phyloP scores from a whole-genome alignment of 805 yeast genomes.

The Ogataea angusta region DNA sequence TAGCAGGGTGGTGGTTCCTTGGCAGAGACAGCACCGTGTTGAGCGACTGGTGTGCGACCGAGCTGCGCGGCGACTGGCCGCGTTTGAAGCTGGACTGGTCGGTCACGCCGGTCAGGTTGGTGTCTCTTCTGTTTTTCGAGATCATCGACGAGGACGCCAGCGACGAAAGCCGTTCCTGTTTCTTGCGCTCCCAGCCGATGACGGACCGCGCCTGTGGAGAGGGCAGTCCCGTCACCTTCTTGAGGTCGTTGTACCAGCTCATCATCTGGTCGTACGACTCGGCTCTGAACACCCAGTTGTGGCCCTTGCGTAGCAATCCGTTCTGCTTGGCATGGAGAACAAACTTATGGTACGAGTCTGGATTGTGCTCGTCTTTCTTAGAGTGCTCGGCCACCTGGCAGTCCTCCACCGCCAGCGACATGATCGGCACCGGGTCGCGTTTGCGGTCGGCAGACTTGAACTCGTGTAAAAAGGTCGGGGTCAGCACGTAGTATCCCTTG shows the following conservation, averaged over 20 bases:
- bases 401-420: constrained; percentile 76
- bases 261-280: constrained; percentile 77
- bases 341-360: constrained; percentile 65
- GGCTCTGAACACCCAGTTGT: constrained; percentile 94
- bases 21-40: constrained; percentile 25
- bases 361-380: constrained; percentile 56
- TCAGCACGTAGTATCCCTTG: constrained; percentile 85
- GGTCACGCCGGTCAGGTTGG: constrained; percentile 17
- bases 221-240: constrained; percentile 58
- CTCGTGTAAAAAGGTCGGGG: constrained; percentile 87
- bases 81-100: constrained; percentile 19
- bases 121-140: constrained; percentile 14
- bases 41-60: constrained; percentile 23
- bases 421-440: constrained; percentile 75
- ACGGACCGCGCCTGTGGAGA: constrained; percentile 58
- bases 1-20: constrained; percentile 6
- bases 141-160: constrained; percentile 29
- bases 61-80: constrained; percentile 10
- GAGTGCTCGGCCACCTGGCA: constrained; percentile 84
- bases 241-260: constrained; percentile 80
- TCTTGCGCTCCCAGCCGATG: constrained; percentile 36
- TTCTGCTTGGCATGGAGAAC: constrained; percentile 72
- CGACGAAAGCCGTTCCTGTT: constrained; percentile 22
- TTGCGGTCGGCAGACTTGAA: constrained; percentile 80
- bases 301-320: constrained; percentile 75